Base-by-base conservation (phyloP, 2,329 filamentous ascomycete species). In the Microdochium bolleyi region DNA sequence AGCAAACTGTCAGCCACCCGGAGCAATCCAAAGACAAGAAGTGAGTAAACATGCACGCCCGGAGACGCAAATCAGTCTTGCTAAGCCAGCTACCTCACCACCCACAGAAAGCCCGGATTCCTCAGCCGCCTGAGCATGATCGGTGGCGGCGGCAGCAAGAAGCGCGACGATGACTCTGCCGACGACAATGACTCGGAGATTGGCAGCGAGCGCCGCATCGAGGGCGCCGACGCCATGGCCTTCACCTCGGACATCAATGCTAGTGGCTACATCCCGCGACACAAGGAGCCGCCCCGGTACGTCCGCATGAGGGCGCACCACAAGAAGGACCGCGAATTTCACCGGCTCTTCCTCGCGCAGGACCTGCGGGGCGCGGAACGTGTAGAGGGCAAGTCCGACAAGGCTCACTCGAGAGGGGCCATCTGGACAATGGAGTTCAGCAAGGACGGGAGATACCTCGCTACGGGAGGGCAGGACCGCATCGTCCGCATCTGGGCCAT, bases 351-450 rank as follows among this genome's bases (percentile, higher is more conserved):
- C 65, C 79, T 97, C 2, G 92, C 94, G 2, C 94, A 99, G 70
- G 88, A 97, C 67, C 73, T 97, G n/a, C 75, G 77, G 32, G 80
- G 84, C n/a, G 78, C 78, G 1, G 76, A 73, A n/a, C 63, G 57
- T 67, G 14, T 62, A 62, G 13, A 62, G 64, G 3, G 59, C n/a
- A n/a, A n/a, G 64, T 3, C 59, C 60, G 25, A 63, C 60, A 54
- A 73, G 70, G 56, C 65, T 72, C 68, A 70, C 44, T 73, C 72
- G 8, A 76, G 75, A 37, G 80, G 88, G 55, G 91, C 94, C 0
- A 85, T 96, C 32, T 99, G 94, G 94, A 86, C 92, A 0, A 83
- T 89, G 57, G 89, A 94, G 62, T 97, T 97, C 63, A 97, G 92
- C 63, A 86, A 86, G 55, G 92, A 97, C 71, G 94, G 94, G 4